phyloP scores from a whole-genome alignment of 768 basidiomycete species.

The Amanita rubescens region DNA sequence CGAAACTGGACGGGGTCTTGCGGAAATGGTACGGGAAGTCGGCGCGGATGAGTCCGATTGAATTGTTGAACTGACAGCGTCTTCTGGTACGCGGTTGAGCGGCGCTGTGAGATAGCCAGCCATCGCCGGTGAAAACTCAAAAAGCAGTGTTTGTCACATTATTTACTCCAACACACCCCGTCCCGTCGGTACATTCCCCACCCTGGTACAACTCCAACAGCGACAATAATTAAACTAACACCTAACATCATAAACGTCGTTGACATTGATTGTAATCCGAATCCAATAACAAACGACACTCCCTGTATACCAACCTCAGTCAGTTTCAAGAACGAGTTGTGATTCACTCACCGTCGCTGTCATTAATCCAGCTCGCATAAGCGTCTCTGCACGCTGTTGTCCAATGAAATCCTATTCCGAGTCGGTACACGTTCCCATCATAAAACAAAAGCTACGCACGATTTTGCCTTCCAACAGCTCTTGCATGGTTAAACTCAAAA shows the following conservation, averaged over 20 bases:
- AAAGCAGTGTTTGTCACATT: background rate
- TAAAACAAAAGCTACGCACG: slow-evolving; percentile 4
- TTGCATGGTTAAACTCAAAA: slow-evolving; percentile 3
- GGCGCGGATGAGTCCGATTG: slow-evolving; percentile 16
- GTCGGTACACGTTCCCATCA: background rate
- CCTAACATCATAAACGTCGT: slow-evolving; percentile 47
- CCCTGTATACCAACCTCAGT: slow-evolving; percentile 32
- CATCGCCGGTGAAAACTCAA: background rate
- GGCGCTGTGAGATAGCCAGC: too few species aligned
- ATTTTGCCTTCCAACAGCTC: slow-evolving; percentile 13
- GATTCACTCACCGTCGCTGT: slow-evolving; percentile 35
- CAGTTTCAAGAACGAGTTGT: slow-evolving; percentile 11
- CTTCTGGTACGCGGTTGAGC: slow-evolving; percentile 45
- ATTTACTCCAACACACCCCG: slow-evolving; percentile 46
- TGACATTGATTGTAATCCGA: slow-evolving; percentile 46
- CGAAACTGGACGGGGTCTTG: slow-evolving; percentile 45
- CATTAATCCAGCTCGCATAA: slow-evolving; percentile 36
- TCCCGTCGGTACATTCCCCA: slow-evolving; percentile 63
- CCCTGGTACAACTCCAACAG: slow-evolving; percentile 52
- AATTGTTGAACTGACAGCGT: too few species aligned
- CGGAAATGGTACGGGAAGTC: slow-evolving; percentile 32
- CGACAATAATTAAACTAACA: slow-evolving; percentile 28
- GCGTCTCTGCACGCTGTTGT: slow-evolving; percentile 44
- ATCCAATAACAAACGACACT: slow-evolving; percentile 50
- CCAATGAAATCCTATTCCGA: slow-evolving; percentile 51